phyloP scores from a whole-genome alignment of 495 filamentous ascomycete species.

The Clohesyomyces aquaticus region DNA sequence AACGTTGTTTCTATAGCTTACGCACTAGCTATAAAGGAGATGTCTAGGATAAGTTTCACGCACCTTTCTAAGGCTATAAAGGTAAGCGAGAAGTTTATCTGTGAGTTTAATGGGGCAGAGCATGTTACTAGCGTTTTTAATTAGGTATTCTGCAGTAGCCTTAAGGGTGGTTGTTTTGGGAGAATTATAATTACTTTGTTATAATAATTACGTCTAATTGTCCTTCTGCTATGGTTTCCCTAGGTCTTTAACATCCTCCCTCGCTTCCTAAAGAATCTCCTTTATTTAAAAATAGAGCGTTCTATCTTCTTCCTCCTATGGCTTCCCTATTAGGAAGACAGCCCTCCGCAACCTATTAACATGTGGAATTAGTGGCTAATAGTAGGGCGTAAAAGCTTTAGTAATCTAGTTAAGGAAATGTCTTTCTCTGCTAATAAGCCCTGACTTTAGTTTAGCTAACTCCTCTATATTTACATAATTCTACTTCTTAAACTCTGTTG shows the following conservation, averaged over 20 bases:
- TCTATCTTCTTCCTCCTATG: constrained; percentile 11
- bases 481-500: constrained; percentile 6
- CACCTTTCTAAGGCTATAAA: background rate
- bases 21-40: background rate
- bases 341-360: constrained; percentile 10
- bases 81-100: background rate
- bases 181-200: too few relatives aligned
- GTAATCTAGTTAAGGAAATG: constrained; percentile 6
- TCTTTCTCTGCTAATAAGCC: background rate
- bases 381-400: constrained; percentile 13
- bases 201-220: too few relatives aligned
- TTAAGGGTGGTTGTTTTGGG: too few relatives aligned
- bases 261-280: constrained; percentile 10
- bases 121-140: background rate
- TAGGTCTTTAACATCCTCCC: constrained; percentile 4
- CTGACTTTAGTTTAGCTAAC: constrained; percentile 10
- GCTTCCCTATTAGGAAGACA: constrained; percentile 6
- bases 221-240: constrained; percentile 1
- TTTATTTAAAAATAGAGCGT: constrained; percentile 19
- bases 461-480: constrained; percentile 10
- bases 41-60: background rate
- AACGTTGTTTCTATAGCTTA: background rate
- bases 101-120: background rate
- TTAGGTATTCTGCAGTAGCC: background rate
- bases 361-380: constrained; percentile 7